Evolutionary conservation across 306 rosid species (phyloP).

Genomic region (Casuarina equisetifolia): DNA sequence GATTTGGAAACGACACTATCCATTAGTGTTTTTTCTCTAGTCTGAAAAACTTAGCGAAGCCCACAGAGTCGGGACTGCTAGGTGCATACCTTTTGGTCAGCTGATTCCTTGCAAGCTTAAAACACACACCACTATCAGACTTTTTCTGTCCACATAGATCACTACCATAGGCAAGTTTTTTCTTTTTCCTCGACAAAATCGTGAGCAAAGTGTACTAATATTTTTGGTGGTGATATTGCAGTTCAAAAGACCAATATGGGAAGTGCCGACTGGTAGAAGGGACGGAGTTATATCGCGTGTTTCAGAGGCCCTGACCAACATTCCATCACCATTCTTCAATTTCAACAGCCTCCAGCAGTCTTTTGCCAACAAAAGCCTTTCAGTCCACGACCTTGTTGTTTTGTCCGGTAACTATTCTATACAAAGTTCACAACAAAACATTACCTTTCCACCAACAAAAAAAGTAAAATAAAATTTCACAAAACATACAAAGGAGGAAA

Average conservation of each 20-base stretch:
- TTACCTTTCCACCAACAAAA: too few relatives aligned
- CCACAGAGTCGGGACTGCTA: neutral
- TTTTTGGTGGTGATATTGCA: constrained; percentile 5
- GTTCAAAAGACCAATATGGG: constrained; percentile 26
- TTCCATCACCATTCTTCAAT: constrained; percentile 37
- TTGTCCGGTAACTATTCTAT: constrained; percentile 28
- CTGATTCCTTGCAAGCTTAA: too few relatives aligned
- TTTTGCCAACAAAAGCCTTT: constrained; percentile 28
- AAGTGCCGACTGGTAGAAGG: constrained; percentile 38
- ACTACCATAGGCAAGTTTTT: too few relatives aligned
- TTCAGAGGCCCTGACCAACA: constrained; percentile 32
- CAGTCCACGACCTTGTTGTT: constrained; percentile 30
- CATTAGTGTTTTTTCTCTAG: neutral
- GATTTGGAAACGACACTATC: neutral
- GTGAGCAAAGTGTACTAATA: neutral
- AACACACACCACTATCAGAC: too few relatives aligned
- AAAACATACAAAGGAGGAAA: neutral
- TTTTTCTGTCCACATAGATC: too few relatives aligned
- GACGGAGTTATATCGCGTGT: constrained; percentile 39
- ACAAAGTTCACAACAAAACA: neutral
- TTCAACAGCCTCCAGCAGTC: constrained; percentile 28
- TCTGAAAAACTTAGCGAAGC: neutral
- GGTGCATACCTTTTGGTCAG: too few relatives aligned
- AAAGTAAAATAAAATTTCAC: too few relatives aligned
- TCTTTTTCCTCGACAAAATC: too few relatives aligned